Percentiles rank a stretch among this genome's conserved stretches.
Conservation (phyloP, 208 protist genomes). For the Crithidia bombi region DNA sequence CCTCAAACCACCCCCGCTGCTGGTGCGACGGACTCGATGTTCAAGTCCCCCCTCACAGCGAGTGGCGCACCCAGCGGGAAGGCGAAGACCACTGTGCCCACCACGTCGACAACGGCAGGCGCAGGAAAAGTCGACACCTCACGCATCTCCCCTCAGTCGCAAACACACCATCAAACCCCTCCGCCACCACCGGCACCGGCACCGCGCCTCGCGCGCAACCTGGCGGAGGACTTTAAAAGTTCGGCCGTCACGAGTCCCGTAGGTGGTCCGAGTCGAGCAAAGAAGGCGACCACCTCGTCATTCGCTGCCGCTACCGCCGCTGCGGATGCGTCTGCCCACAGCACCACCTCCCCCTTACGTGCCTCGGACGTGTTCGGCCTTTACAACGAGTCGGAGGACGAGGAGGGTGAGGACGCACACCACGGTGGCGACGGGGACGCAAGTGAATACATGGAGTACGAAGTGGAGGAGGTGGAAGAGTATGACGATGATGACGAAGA, state of each 20-base stretch:
- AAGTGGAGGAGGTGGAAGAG: slow-evolving; percentile 36
- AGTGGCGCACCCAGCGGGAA: not conserved
- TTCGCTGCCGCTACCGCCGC: not conserved
- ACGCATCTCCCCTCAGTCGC: slow-evolving; percentile 10
- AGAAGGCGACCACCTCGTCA: not conserved
- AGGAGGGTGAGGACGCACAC: not conserved
- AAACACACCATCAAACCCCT: slow-evolving; percentile 8
- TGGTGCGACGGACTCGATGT: slow-evolving; percentile 1
- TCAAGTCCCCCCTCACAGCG: slow-evolving; percentile 2
- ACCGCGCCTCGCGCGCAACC: slow-evolving; percentile 29
- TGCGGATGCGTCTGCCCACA: not conserved
- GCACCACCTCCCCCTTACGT: slow-evolving; percentile 3
- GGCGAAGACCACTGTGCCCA: not conserved
- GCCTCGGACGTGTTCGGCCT: slow-evolving; percentile 21
- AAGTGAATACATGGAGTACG: slow-evolving; percentile 24
- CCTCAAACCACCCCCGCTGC: not conserved
- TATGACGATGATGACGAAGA: slow-evolving; percentile 19
- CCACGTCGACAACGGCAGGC: not conserved
- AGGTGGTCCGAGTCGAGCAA: not conserved
- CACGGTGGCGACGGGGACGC: not conserved
- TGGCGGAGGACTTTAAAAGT: slow-evolving; percentile 31
- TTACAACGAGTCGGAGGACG: slow-evolving; percentile 9
- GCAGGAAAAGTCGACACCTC: not conserved
- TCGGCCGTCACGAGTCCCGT: slow-evolving; percentile 16
- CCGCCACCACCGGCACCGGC: slow-evolving; percentile 23